Conservation (phyloP, 257 asterid genomes). For the Scutellaria baicalensis region DNA sequence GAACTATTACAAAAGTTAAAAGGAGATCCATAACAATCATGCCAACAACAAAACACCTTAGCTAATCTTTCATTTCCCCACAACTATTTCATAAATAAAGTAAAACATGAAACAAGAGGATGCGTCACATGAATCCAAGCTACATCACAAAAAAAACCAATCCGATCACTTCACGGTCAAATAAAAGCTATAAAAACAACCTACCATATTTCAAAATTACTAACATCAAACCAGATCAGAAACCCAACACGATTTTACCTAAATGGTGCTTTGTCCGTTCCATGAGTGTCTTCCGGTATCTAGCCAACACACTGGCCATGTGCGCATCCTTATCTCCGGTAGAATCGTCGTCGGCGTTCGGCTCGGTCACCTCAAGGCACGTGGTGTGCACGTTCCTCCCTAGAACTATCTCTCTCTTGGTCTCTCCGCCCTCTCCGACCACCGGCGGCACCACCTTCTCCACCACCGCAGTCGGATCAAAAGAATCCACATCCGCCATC, state of each 20-base stretch:
- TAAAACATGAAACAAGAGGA: background rate
- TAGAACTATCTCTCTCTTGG: constrained; percentile 57
- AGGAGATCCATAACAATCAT: background rate
- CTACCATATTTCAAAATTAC: background rate
- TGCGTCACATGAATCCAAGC: background rate
- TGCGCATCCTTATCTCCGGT: constrained; percentile 97
- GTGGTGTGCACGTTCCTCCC: constrained; percentile 83
- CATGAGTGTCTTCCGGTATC: constrained; percentile 70
- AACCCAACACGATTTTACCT: constrained; percentile 32
- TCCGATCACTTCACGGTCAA: background rate
- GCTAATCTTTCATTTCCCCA: background rate
- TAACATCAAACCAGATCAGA: constrained; percentile 10
- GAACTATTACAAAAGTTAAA: background rate
- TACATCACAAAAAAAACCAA: background rate
- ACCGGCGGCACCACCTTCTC: constrained; percentile 49
- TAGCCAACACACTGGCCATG: constrained; percentile 89
- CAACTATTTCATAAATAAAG: background rate
- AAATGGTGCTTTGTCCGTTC: constrained; percentile 89
- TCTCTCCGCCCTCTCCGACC: constrained; percentile 19
- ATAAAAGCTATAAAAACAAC: background rate
- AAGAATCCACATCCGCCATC: constrained; percentile 15
- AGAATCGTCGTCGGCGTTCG: constrained; percentile 83
- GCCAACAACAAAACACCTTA: background rate
- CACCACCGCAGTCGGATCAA: constrained; percentile 51
- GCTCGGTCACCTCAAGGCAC: constrained; percentile 86